Evolutionary conservation across 768 basidiomycete genomes (phyloP).

Genomic region (Coprinopsis sp.): DNA sequence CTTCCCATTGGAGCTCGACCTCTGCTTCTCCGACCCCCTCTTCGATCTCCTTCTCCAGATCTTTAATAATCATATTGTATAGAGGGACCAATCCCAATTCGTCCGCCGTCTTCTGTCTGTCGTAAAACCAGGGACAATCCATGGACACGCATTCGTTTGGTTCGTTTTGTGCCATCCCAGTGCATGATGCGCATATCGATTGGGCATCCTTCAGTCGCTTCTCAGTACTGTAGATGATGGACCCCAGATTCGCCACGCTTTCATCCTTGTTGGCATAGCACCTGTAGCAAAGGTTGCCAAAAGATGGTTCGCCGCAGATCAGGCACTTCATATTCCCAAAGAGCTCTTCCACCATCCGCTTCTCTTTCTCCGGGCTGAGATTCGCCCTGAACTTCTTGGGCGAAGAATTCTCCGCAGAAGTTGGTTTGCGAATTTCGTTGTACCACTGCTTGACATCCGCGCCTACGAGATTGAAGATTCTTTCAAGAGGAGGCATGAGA

Average conservation of each 20-base stretch:
- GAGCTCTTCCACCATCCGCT: slow-evolving; percentile 66
- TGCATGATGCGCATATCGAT: slow-evolving; percentile 69
- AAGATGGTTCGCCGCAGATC: slow-evolving; percentile 54
- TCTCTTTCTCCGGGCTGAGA: slow-evolving; percentile 30
- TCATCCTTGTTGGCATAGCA: slow-evolving; percentile 51
- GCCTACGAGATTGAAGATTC: slow-evolving; percentile 88
- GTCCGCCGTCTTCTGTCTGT: slow-evolving; percentile 55
- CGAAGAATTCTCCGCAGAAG: slow-evolving; percentile 16
- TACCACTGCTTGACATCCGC: slow-evolving; percentile 87
- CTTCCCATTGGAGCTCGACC: no score
- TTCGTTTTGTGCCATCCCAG: slow-evolving; percentile 49
- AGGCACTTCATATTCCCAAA: slow-evolving; percentile 69
- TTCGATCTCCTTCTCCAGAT: slow-evolving; percentile 26
- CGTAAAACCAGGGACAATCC: slow-evolving; percentile 83
- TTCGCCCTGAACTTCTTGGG: slow-evolving; percentile 14
- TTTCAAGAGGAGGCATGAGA: slow-evolving; percentile 84
- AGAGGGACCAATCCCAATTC: slow-evolving; percentile 32
- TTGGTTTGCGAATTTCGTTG: slow-evolving; percentile 72
- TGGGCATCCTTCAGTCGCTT: slow-evolving; percentile 54
- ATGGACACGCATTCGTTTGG: slow-evolving; percentile 72
- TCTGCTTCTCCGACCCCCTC: no score
- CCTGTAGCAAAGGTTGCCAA: slow-evolving; percentile 54
- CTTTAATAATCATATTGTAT: slow-evolving; percentile 30
- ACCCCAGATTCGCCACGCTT: slow-evolving; percentile 53
- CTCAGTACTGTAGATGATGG: slow-evolving; percentile 53